These are phyloP conservation scores for Chenopodium quinoa DNA, from an alignment of 148 eudicot species.

Conservation along the genomic window DNA sequence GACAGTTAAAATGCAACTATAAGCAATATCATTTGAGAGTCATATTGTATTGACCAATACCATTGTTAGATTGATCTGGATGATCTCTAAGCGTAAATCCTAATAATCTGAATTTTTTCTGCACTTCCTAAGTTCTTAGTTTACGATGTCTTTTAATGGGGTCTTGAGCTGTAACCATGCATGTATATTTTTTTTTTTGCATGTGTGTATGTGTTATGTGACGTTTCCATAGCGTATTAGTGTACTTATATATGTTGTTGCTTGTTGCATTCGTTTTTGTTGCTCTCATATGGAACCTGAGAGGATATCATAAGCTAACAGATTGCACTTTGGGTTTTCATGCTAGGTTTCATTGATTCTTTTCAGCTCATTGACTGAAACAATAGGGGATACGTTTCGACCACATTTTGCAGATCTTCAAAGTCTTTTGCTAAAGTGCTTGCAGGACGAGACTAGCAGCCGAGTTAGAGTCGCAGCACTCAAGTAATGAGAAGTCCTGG, in stretches of 20 bases:
- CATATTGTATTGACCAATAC: neutral
- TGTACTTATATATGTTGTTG: slow-evolving; percentile 3
- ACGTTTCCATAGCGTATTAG: too few species aligned
- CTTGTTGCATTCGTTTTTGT: neutral
- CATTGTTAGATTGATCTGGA: too few species aligned
- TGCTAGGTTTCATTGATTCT: slow-evolving; percentile 87
- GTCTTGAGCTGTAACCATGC: neutral
- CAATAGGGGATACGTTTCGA: slow-evolving; percentile 78
- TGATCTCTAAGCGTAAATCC: neutral
- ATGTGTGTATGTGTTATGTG: neutral
- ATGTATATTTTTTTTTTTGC: neutral
- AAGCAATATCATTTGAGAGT: neutral
- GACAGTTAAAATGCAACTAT: neutral
- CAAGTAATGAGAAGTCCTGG: slow-evolving; percentile 48
- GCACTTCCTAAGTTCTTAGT: neutral
- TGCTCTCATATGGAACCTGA: neutral
- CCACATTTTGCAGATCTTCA: slow-evolving; percentile 87
- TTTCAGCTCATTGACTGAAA: slow-evolving; percentile 95
- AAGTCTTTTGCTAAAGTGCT: slow-evolving; percentile 70
- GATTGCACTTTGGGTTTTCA: slow-evolving; percentile 19
- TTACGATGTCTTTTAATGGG: neutral
- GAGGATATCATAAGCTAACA: slow-evolving; percentile 23
- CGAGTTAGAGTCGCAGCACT: slow-evolving; percentile 95
- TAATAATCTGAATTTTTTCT: neutral
- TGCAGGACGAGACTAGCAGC: slow-evolving; percentile 87